Evolutionary conservation across 2,329 filamentous ascomycete species (phyloP).

Genomic region (Mollisiaceae sp.): DNA sequence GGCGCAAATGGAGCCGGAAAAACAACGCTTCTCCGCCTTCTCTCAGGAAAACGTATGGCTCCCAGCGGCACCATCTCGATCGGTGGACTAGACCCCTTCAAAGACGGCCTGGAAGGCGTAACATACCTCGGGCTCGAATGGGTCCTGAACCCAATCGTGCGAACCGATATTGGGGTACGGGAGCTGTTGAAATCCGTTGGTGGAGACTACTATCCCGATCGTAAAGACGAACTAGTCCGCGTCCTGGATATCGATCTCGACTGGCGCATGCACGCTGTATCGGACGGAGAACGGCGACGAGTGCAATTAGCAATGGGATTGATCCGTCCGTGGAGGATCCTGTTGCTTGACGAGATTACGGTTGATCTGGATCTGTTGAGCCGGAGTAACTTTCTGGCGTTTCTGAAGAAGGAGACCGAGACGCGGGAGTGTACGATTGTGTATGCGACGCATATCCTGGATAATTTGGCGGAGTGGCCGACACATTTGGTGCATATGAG

Average conservation of each 20-base stretch:
- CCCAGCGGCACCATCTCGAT: constrained; percentile 77
- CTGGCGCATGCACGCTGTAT: constrained; percentile 97
- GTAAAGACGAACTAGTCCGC: constrained; percentile 82
- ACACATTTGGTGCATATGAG: constrained; percentile 97
- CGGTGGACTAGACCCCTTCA: constrained; percentile 88
- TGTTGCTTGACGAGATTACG: constrained; percentile 95
- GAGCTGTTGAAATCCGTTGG: constrained; percentile 87
- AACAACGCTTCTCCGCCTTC: constrained; percentile 88
- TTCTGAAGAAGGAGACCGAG: constrained; percentile 87
- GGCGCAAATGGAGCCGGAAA: constrained; percentile 98
- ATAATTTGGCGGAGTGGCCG: constrained; percentile 93
- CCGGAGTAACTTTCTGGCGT: constrained; percentile 82
- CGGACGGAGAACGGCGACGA: constrained; percentile 86
- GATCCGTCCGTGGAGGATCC: constrained; percentile 85
- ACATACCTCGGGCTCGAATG: constrained; percentile 98
- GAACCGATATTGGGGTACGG: constrained; percentile 89
- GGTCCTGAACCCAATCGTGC: constrained; percentile 96
- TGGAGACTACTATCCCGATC: constrained; percentile 79
- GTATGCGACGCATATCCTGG: constrained; percentile 96
- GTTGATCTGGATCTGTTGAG: constrained; percentile 92
- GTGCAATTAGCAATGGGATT: constrained; percentile 98
- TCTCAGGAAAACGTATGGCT: constrained; percentile 93
- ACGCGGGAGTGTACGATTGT: constrained; percentile 85
- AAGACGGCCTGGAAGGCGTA: constrained; percentile 86
- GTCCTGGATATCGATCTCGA: constrained; percentile 90